A percentile compares a stretch with the other conserved stretches of the same genome.
Conservation (phyloP, 208 protist genomes). For the Entamoeba invadens region DNA sequence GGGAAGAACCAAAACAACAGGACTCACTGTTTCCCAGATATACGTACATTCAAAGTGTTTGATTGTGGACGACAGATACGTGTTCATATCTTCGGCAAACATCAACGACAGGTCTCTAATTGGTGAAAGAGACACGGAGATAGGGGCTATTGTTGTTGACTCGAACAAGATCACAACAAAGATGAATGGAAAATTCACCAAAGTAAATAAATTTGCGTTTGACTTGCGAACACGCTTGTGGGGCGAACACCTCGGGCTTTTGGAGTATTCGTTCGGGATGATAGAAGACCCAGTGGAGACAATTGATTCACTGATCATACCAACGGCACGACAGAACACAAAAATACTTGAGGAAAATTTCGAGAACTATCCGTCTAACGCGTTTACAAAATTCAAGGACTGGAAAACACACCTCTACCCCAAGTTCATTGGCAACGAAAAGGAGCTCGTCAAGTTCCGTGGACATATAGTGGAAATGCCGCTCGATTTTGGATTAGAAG, state of each 20-base stretch:
- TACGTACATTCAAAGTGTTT: conserved; percentile 54
- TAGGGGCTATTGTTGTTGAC: conserved; percentile 27
- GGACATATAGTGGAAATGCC: background rate
- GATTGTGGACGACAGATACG: conserved; percentile 48
- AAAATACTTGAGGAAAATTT: background rate
- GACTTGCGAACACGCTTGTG: background rate
- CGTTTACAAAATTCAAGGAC: background rate
- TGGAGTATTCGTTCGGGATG: background rate
- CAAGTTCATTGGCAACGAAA: background rate
- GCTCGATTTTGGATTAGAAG: background rate
- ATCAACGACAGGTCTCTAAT: conserved; percentile 48
- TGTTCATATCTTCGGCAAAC: conserved; percentile 50
- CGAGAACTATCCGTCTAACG: background rate
- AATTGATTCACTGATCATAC: background rate
- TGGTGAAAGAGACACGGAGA: conserved; percentile 43
- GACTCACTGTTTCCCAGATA: conserved; percentile 10
- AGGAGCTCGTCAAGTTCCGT: background rate
- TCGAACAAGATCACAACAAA: background rate
- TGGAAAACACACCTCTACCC: background rate
- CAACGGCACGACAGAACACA: background rate
- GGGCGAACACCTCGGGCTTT: background rate
- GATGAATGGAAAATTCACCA: conserved; percentile 14
- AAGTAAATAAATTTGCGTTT: conserved; percentile 13
- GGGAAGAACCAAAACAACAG: background rate
- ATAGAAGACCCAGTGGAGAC: background rate